Conservation (phyloP, 345 rosid species). For the Eucalyptus marginata region DNA sequence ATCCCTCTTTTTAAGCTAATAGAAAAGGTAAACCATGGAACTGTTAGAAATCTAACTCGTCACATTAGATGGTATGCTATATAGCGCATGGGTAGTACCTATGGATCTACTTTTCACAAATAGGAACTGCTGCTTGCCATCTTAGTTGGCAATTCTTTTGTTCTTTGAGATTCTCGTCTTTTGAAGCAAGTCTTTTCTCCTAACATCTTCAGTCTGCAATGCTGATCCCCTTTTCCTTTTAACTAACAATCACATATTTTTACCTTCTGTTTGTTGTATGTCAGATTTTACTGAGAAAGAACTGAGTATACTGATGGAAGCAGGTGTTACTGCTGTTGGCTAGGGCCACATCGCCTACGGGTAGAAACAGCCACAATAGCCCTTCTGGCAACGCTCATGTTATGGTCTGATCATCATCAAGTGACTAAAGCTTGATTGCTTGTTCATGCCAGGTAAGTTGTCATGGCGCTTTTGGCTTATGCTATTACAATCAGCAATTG, state of each 20-base stretch:
- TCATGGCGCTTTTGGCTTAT: neutral
- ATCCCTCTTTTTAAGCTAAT: neutral
- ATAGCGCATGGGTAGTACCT: neutral
- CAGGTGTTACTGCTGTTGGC: constrained; percentile 66
- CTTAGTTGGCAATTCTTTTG: neutral
- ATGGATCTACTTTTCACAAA: neutral
- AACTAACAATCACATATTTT: neutral
- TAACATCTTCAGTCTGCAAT: neutral
- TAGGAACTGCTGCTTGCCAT: neutral
- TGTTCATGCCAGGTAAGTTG: neutral
- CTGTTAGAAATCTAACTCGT: neutral
- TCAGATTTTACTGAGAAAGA: constrained; percentile 58
- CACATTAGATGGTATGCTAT: neutral
- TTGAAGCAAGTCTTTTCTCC: neutral
- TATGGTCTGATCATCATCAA: constrained; percentile 70
- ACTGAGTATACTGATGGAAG: constrained; percentile 40
- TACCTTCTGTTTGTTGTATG: neutral
- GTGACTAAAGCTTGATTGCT: neutral
- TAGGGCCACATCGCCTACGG: constrained; percentile 69
- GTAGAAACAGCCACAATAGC: constrained; percentile 92
- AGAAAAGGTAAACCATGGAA: neutral
- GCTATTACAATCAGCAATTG: neutral
- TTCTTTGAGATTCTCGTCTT: neutral
- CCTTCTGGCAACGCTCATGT: constrained; percentile 63
- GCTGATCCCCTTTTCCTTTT: neutral